phyloP scores from a whole-genome alignment of 164 flowering plant genomes.

The Aristolochia californica region DNA sequence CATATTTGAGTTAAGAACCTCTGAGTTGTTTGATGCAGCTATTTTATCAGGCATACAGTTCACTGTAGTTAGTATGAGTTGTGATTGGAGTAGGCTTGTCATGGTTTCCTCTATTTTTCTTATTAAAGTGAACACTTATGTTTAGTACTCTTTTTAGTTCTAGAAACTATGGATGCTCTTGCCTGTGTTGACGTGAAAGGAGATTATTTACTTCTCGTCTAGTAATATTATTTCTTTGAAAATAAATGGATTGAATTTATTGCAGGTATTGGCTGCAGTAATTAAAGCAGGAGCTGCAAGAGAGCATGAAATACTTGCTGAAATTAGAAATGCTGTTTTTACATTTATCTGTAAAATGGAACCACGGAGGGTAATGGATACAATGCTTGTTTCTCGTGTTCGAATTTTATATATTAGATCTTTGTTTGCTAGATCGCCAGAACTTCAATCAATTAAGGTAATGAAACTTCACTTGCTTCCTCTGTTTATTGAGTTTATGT shows the following conservation, averaged over 20 bases:
- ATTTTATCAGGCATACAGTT: too few relatives aligned
- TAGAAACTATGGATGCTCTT: too few relatives aligned
- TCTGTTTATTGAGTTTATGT: not conserved
- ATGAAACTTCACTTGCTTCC: conserved; percentile 1
- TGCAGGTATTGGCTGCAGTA: conserved; percentile 96
- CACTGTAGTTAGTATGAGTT: too few relatives aligned
- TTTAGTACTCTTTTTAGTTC: too few relatives aligned
- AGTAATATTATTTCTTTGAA: too few relatives aligned
- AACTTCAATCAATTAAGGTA: conserved; percentile 95
- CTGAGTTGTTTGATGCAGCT: too few relatives aligned
- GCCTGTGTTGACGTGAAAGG: too few relatives aligned
- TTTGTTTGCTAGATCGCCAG: conserved; percentile 87
- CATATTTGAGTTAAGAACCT: too few relatives aligned
- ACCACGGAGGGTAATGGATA: conserved; percentile 92
- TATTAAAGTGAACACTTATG: too few relatives aligned
- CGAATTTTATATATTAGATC: conserved; percentile 94
- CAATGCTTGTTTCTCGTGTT: conserved; percentile 98
- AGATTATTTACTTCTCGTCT: too few relatives aligned
- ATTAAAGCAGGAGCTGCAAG: conserved; percentile 99
- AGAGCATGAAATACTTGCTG: conserved; percentile 99
- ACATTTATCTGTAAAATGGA: conserved; percentile 94
- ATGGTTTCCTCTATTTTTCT: too few relatives aligned
- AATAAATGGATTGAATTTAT: not conserved
- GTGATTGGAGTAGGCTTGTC: too few relatives aligned
- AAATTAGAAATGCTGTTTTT: conserved; percentile 95